Evolutionary conservation across 2,329 filamentous ascomycete genomes (phyloP).

Genomic region (Calonectria henricotiae): DNA sequence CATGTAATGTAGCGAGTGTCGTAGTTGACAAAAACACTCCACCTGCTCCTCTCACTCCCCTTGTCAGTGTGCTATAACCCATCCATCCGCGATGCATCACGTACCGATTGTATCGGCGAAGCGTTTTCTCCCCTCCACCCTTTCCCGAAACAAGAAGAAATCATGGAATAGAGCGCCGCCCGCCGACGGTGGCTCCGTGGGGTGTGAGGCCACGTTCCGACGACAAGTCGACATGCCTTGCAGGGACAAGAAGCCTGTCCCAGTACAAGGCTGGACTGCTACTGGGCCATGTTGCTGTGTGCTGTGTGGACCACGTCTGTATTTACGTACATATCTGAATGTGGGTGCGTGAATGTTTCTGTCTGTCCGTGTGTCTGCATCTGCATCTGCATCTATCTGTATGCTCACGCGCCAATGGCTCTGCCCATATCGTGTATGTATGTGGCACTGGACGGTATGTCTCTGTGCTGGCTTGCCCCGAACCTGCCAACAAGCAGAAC

Average conservation of each 20-base stretch:
- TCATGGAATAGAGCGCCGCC: constrained; percentile 13
- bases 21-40: constrained; percentile 32
- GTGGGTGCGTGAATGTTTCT: constrained; percentile 5
- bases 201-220: constrained; percentile 38
- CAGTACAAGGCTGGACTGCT: constrained; percentile 18
- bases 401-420: constrained; percentile 1
- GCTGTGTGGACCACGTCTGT: constrained; percentile 6
- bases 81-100: constrained; percentile 26
- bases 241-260: constrained; percentile 18
- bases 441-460: constrained; percentile 22
- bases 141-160: constrained; percentile 21
- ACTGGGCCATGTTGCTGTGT: constrained; percentile 10
- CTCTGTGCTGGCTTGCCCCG: constrained; percentile 33
- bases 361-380: constrained; percentile 1
- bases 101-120: constrained; percentile 10
- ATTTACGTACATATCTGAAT: constrained; percentile 21
- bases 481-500: neutral
- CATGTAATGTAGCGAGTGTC: constrained; percentile 21
- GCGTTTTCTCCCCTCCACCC: constrained; percentile 11
- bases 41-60: constrained; percentile 18
- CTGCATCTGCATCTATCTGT: constrained; percentile 20
- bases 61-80: constrained; percentile 22
- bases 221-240: constrained; percentile 27
- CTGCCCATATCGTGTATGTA: constrained; percentile 4
- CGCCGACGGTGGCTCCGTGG: constrained; percentile 6